A percentile compares a stretch with the other conserved stretches of the same genome.
phyloP scores from a whole-genome alignment of 1,139 yeast genomes.

The Magnusiomyces clavatus region DNA sequence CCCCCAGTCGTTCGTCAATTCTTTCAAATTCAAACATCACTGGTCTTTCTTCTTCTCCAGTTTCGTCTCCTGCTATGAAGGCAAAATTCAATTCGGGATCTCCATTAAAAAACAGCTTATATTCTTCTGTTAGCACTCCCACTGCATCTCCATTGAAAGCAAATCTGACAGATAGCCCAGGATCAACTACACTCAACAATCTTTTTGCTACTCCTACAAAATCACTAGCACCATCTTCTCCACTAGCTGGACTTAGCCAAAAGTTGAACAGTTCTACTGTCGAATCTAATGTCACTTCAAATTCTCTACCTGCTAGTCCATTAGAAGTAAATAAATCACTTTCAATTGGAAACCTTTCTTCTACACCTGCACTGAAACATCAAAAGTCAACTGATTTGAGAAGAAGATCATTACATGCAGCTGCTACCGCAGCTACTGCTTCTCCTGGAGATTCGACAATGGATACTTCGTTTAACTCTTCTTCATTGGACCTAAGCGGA shows the following conservation, averaged over 20 bases:
- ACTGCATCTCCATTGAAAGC: background rate
- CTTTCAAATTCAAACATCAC: too few species aligned
- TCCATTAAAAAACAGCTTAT: too few species aligned
- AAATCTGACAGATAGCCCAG: background rate
- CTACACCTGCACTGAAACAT: conserved; percentile 1
- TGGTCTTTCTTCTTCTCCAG: background rate
- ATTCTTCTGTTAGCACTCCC: too few species aligned
- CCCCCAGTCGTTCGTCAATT: background rate
- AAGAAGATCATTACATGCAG: background rate
- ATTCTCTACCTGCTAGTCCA: background rate
- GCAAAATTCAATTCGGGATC: background rate
- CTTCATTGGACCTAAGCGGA: conserved; percentile 16
- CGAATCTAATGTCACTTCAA: background rate
- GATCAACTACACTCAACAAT: background rate
- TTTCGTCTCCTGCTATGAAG: background rate
- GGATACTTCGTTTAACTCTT: conserved; percentile 1
- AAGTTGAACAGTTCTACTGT: conserved; percentile 7
- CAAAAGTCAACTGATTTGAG: background rate
- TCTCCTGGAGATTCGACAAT: conserved; percentile 1
- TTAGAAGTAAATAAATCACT: background rate
- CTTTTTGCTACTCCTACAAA: too few species aligned
- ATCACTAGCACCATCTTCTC: conserved; percentile 1
- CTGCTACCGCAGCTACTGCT: background rate
- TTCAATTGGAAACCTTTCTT: background rate
- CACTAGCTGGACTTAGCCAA: conserved; percentile 10